These are phyloP conservation scores for Botrytis deweyae DNA, from an alignment of 2,329 filamentous ascomycete species.

Conservation along the genomic window DNA sequence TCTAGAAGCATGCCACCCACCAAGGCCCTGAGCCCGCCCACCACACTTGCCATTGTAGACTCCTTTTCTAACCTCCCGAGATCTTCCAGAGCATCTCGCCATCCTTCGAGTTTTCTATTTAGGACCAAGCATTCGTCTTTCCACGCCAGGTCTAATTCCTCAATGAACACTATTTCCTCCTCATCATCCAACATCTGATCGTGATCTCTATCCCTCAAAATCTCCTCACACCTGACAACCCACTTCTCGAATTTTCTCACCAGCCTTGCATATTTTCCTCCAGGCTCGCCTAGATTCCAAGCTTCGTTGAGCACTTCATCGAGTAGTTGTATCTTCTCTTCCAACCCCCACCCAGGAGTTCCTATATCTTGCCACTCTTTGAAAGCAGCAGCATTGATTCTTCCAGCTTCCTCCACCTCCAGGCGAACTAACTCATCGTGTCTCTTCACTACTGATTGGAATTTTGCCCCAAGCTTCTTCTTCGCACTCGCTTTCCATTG, in stretches of 20 bases:
- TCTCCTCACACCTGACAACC: constrained; percentile 49
- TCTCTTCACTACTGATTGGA: constrained; percentile 40
- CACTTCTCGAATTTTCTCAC: constrained; percentile 61
- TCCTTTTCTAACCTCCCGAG: constrained; percentile 42
- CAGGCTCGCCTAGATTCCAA: constrained; percentile 56
- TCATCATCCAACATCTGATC: constrained; percentile 35
- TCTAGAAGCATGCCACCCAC: constrained; percentile 62
- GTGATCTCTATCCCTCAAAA: constrained; percentile 46
- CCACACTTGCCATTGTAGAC: constrained; percentile 48
- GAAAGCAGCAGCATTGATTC: constrained; percentile 52
- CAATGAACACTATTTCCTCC: constrained; percentile 49
- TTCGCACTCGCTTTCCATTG: constrained; percentile 59
- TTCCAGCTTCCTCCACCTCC: constrained; percentile 51
- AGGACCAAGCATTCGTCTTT: constrained; percentile 56
- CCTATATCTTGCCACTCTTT: constrained; percentile 47
- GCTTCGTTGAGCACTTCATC: constrained; percentile 57
- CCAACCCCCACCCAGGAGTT: constrained; percentile 44
- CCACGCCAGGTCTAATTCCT: constrained; percentile 57
- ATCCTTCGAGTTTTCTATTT: constrained; percentile 54
- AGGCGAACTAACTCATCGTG: constrained; percentile 44
- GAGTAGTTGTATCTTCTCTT: constrained; percentile 57
- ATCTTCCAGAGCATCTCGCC: constrained; percentile 50
- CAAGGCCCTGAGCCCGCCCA: constrained; percentile 50
- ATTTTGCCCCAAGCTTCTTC: constrained; percentile 47
- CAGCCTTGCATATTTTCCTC: constrained; percentile 55